These are phyloP conservation scores for Przewalskia tangutica DNA, from an alignment of 257 asterid species.

Conservation along the genomic window DNA sequence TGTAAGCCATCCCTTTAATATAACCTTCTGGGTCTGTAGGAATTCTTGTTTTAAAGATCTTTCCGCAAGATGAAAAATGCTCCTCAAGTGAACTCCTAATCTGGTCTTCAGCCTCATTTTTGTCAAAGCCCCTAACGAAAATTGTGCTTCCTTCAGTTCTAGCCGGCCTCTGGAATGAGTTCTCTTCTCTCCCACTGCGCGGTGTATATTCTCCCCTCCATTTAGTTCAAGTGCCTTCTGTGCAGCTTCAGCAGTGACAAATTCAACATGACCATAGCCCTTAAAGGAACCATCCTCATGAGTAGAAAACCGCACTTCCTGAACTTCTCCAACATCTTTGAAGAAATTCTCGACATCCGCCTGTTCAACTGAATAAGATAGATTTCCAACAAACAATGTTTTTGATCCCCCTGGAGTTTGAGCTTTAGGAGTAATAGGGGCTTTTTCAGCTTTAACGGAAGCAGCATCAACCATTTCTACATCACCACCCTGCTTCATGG, in stretches of 20 bases:
- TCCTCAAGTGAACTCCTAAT: conserved; percentile 47
- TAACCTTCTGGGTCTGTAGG: conserved; percentile 55
- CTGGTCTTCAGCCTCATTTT: conserved; percentile 38
- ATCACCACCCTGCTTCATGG: conserved; percentile 55
- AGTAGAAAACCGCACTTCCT: conserved; percentile 53
- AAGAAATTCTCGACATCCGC: conserved; percentile 59
- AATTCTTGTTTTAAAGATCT: conserved; percentile 45
- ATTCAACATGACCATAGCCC: conserved; percentile 92
- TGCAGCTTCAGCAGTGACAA: conserved; percentile 63
- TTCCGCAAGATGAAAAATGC: conserved; percentile 73
- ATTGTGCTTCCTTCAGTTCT: conserved; percentile 35
- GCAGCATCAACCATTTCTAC: conserved; percentile 39
- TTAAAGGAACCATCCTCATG: conserved; percentile 41
- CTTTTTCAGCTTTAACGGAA: conserved; percentile 30
- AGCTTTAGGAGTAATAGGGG: conserved; percentile 33
- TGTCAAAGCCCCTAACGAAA: conserved; percentile 64
- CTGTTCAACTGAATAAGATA: conserved; percentile 42
- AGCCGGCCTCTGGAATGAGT: conserved; percentile 36
- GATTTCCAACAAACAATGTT: conserved; percentile 69
- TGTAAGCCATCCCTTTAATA: conserved; percentile 63
- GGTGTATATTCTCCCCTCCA: conserved; percentile 61
- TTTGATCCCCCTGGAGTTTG: conserved; percentile 37
- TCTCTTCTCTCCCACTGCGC: conserved; percentile 25
- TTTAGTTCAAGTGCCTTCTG: conserved; percentile 65
- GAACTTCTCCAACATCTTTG: conserved; percentile 60